These are phyloP conservation scores for Chionographis japonica DNA, from an alignment of 106 monocot species.

Conservation along the genomic window DNA sequence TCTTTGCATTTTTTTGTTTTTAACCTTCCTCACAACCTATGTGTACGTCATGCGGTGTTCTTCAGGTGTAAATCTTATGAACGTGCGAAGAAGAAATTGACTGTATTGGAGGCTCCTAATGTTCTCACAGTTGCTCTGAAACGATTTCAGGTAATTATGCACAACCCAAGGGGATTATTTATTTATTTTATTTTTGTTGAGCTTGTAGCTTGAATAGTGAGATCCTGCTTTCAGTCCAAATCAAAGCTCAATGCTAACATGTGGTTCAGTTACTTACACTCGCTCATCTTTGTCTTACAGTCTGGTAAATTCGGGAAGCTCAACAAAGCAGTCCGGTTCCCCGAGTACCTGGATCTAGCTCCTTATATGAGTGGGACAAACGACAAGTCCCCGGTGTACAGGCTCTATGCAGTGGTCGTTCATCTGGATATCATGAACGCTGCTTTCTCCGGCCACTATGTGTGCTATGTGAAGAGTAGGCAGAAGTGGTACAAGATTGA, in stretches of 20 bases:
- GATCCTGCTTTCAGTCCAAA: too few relatives aligned
- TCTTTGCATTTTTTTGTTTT: neutral
- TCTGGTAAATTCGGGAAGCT: constrained; percentile 93
- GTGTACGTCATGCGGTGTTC: constrained; percentile 1
- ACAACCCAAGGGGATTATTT: neutral
- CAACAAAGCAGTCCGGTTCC: constrained; percentile 71
- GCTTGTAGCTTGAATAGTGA: neutral
- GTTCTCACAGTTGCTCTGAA: constrained; percentile 71
- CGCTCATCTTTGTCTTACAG: constrained; percentile 25
- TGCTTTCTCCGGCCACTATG: constrained; percentile 89
- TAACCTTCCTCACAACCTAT: neutral
- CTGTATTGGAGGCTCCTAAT: constrained; percentile 41
- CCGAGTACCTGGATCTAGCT: constrained; percentile 58
- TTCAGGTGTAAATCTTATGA: constrained; percentile 66
- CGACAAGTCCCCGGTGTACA: constrained; percentile 67
- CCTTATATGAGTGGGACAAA: constrained; percentile 61
- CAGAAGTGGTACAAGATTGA: constrained; percentile 81
- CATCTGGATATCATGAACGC: constrained; percentile 82
- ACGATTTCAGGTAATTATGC: constrained; percentile 59
- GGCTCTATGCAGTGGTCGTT: constrained; percentile 87
- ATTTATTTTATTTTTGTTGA: neutral
- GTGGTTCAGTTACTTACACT: neutral
- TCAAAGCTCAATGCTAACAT: neutral
- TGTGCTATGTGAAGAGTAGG: constrained; percentile 75
- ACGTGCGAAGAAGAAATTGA: constrained; percentile 41